Base-by-base conservation (phyloP, 306 rosid species). In the Cicer bijugum region DNA sequence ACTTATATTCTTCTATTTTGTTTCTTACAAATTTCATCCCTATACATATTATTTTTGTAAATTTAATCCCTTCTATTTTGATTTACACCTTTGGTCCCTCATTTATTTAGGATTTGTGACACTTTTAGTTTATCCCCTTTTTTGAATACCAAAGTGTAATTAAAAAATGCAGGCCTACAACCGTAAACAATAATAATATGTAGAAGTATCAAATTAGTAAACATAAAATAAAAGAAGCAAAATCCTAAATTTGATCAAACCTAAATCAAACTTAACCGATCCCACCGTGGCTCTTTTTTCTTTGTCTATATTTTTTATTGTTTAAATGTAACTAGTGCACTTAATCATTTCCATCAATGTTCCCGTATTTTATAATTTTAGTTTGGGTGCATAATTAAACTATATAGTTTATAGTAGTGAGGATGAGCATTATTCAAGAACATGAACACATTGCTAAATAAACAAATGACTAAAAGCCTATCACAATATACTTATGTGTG, bases 401-500 rank as follows among this genome's bases (percentile, higher is more conserved):
- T 17, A 62, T 23, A 46, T 9, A 43, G 9, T 12, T 3, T 28
- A 28, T 28, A 28, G 4, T 23, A 9, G 40, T 28, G 75, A 72
- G 69, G 87, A 80, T 88, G 75, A 86, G 71, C 72, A 67, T 17
- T 73, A 53, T 28, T 66, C 1, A 60, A 3, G 50, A 50, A 58
- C 63, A 68, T 74, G 85, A 71, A 74, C 9, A 58, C 33, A 72
- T 66, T 53, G 72, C 58, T 47, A 79, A 82, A 78, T 85, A 86
- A 84, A 85, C 86, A 86, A 83, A 53, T 60, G 8, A 12, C 51
- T 6, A 20, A 48, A 70, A 20, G 50, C 89, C 91, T 86, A 91
- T 86, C 72, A 75, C 40, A 68, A 6, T 72, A 48, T 60, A 79
- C 81, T 78, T 82, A 64, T 65, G 88, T 88, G 92, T 74, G 85